phyloP scores from a whole-genome alignment of 768 basidiomycete genomes.

The Lactifluus pinguis region DNA sequence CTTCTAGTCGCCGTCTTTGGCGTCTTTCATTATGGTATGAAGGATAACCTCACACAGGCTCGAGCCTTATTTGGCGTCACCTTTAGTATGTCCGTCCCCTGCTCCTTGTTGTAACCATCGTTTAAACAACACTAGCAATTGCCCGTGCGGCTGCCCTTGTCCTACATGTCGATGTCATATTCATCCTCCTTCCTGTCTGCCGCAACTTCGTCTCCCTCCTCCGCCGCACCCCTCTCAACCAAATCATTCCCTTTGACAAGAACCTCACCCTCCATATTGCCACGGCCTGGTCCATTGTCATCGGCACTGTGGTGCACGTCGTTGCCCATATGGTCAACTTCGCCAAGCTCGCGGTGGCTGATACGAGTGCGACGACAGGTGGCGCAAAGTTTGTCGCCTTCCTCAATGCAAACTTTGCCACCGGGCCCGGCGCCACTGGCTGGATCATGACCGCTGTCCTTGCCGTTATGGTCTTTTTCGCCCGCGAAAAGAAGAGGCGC shows the following conservation, averaged over 20 bases:
- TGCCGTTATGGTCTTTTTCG: slow-evolving; percentile 76
- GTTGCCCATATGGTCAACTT: slow-evolving; percentile 85
- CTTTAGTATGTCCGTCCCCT: slow-evolving; percentile 47
- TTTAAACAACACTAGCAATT: slow-evolving; percentile 42
- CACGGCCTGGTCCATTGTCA: slow-evolving; percentile 84
- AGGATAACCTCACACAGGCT: slow-evolving; percentile 66
- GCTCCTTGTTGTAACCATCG: neutral
- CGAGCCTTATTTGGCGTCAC: slow-evolving; percentile 65
- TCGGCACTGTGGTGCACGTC: slow-evolving; percentile 68
- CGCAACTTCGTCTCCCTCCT: slow-evolving; percentile 88
- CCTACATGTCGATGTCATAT: slow-evolving; percentile 83
- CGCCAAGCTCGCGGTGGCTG: slow-evolving; percentile 48
- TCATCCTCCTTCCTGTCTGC: slow-evolving; percentile 93
- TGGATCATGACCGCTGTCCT: slow-evolving; percentile 81
- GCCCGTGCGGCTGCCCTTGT: slow-evolving; percentile 86
- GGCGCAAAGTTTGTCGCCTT: slow-evolving; percentile 58
- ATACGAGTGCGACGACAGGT: slow-evolving; percentile 43
- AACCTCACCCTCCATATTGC: slow-evolving; percentile 87
- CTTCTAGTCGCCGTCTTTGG: slow-evolving; percentile 70
- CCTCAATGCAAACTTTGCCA: slow-evolving; percentile 68
- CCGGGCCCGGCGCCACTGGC: slow-evolving; percentile 75
- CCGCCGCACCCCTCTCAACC: slow-evolving; percentile 77
- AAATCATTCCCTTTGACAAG: slow-evolving; percentile 88
- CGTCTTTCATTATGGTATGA: slow-evolving; percentile 65
- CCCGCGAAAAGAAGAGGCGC: slow-evolving; percentile 69